phyloP scores from a whole-genome alignment of 495 filamentous ascomycete genomes.

The Astrothelium subdiscretum region DNA sequence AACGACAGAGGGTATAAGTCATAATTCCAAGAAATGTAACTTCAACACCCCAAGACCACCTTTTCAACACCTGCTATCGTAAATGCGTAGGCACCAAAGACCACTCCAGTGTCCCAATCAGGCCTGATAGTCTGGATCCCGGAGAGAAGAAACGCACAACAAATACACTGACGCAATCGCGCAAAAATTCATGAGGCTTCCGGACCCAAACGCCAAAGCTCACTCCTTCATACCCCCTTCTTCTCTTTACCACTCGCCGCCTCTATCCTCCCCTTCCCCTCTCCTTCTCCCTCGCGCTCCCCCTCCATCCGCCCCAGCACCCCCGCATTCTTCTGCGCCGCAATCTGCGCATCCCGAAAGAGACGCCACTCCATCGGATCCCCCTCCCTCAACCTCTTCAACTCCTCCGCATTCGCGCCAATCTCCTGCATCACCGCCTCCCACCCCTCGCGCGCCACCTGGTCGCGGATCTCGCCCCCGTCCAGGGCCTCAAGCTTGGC shows the following conservation, averaged over 20 bases:
- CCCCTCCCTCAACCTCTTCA: conserved; percentile 20
- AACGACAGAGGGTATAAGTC: background rate
- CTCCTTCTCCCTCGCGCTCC: background rate
- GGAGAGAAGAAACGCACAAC: too few species aligned
- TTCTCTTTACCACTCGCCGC: too few species aligned
- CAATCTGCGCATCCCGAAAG: conserved; percentile 16
- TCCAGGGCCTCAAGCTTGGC: conserved; percentile 91
- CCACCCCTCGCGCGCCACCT: conserved; percentile 18
- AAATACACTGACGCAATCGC: too few species aligned
- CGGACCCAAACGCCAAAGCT: too few species aligned
- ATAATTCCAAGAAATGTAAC: background rate
- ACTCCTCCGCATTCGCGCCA: conserved; percentile 26
- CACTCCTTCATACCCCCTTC: too few species aligned
- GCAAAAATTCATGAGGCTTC: too few species aligned
- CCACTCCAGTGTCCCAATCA: background rate
- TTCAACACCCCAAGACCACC: too few species aligned
- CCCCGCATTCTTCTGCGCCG: conserved; percentile 14
- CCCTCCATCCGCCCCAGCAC: background rate
- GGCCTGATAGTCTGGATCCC: too few species aligned
- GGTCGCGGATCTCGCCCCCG: conserved; percentile 23
- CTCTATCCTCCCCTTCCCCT: background rate
- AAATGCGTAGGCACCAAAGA: background rate
- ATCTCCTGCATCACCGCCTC: conserved; percentile 20
- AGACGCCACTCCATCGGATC: conserved; percentile 15
- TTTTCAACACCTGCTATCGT: too few species aligned